Base-by-base conservation (phyloP, 2,329 filamentous ascomycete species). In the Graphilbum fragrans region DNA sequence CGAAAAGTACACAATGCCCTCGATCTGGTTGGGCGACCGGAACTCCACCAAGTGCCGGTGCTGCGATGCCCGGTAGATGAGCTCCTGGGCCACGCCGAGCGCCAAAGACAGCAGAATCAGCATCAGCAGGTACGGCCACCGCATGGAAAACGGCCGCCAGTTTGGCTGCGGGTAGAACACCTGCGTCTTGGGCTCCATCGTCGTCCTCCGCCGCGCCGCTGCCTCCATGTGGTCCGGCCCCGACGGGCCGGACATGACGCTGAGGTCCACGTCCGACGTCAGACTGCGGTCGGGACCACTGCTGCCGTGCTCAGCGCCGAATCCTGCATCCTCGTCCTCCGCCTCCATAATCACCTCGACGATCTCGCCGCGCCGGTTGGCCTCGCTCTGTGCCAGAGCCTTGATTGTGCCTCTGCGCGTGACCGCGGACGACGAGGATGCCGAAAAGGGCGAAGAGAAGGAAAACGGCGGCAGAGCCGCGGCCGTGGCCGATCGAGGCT, bases 91-190 rank as follows among this genome's bases (percentile, higher is more conserved):
- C 19, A 61, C 63, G 8, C 66, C 74, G 21, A 82, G 58, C 0
- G 54, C 57, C 6, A 74, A 44, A 0, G 77, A 79, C 10, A 80
- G 45, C 2, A 72, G 11, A 20, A 80, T 64, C 17, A 82, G 60
- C 29, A 63, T 53, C 2, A 60, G 51, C 3, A 82, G 62, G 49
- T 79, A 82, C 0, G 73, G 73, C 65, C 70, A 73, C 23, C 72
- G 64, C 74, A 82, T 81, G 0, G 71, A 69, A 45, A 78, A 70
- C 0, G 77, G 78, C 52, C 76, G 79, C 78, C 77, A 82, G 54
- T 82, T 72, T 3, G 75, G 72, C 44, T 74, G 70, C 1, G 76
- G 75, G 47, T 75, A 79, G 49, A 77, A 77, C 1, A 76, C 57
- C 41, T 74, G 62, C 0, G 64, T 64, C 39, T 60, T 61, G n/a